These are phyloP conservation scores for Beauveria rudraprayagi DNA, from an alignment of 2,329 filamentous ascomycete species.

Conservation along the genomic window DNA sequence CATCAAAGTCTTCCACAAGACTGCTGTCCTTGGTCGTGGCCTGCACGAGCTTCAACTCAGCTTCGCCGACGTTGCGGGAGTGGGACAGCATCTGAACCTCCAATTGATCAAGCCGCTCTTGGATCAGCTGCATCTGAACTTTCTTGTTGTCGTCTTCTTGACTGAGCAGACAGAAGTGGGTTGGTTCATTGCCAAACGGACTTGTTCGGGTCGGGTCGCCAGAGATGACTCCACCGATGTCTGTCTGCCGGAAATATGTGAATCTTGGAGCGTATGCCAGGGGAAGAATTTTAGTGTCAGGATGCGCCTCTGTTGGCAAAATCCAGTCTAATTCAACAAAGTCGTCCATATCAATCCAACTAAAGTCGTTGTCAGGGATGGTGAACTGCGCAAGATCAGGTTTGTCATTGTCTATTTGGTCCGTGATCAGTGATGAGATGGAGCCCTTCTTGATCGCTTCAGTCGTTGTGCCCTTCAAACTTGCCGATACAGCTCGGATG, in stretches of 20 bases:
- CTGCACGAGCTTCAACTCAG: slow-evolving; percentile 58
- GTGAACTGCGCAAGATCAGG: slow-evolving; percentile 80
- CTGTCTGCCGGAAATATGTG: slow-evolving; percentile 95
- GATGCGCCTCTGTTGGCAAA: slow-evolving; percentile 78
- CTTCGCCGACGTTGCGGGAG: slow-evolving; percentile 62
- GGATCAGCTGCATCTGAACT: slow-evolving; percentile 80
- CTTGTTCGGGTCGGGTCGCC: slow-evolving; percentile 78
- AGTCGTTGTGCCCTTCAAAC: slow-evolving; percentile 69
- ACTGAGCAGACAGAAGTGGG: slow-evolving; percentile 93
- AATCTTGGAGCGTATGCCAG: slow-evolving; percentile 89
- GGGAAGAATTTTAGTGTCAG: slow-evolving; percentile 88
- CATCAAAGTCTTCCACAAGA: slow-evolving; percentile 52
- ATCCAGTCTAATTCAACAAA: slow-evolving; percentile 98
- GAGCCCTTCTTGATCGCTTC: slow-evolving; percentile 63
- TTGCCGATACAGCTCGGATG: slow-evolving; percentile 86
- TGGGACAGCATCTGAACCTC: slow-evolving; percentile 72
- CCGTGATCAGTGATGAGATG: slow-evolving; percentile 40
- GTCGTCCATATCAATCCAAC: slow-evolving; percentile 99
- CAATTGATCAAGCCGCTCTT: slow-evolving; percentile 70
- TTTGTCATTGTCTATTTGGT: slow-evolving; percentile 42
- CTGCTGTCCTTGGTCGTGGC: slow-evolving; percentile 41
- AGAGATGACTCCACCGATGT: slow-evolving; percentile 72
- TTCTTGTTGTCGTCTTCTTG: slow-evolving; percentile 79
- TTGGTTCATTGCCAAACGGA: slow-evolving; percentile 86
- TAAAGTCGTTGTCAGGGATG: slow-evolving; percentile 90